Percentiles rank a stretch among this genome's conserved stretches.
These are phyloP conservation scores for Lecanicillium sp. DNA, from an alignment of 2,329 filamentous ascomycete genomes.

Conservation along the genomic window DNA sequence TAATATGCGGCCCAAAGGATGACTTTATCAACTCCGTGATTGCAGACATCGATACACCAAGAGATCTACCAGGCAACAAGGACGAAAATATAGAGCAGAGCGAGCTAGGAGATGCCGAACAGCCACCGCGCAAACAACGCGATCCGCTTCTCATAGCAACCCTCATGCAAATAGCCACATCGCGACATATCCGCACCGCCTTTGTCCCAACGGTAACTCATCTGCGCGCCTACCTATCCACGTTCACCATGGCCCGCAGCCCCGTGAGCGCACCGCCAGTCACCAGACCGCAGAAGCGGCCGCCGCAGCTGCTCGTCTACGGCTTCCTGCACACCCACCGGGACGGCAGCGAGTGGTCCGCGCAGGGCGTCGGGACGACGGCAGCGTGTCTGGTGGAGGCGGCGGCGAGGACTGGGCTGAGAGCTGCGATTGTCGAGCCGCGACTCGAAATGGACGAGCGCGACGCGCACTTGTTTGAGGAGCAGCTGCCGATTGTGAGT, in stretches of 20 bases:
- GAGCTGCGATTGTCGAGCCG: conserved; percentile 41
- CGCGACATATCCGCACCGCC: conserved; percentile 59
- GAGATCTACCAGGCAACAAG: conserved; percentile 11
- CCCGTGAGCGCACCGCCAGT: conserved; percentile 28
- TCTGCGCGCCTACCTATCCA: conserved; percentile 67
- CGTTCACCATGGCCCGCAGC: conserved; percentile 35
- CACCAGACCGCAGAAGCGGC: conserved; percentile 6
- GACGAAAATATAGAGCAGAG: neutral
- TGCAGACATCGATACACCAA: conserved; percentile 29
- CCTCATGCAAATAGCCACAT: conserved; percentile 60
- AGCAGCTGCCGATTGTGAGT: conserved; percentile 55
- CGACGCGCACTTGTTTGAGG: conserved; percentile 23
- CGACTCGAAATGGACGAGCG: too few relatives aligned
- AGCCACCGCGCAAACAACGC: conserved; percentile 7
- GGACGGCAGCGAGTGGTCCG: conserved; percentile 65
- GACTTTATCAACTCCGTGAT: conserved; percentile 57
- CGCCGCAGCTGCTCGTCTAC: conserved; percentile 52
- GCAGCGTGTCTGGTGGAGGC: conserved; percentile 57
- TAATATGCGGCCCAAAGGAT: conserved; percentile 61
- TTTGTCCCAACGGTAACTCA: conserved; percentile 72
- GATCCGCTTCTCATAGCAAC: conserved; percentile 49
- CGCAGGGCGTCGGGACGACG: conserved; percentile 60
- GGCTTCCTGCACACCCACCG: conserved; percentile 59
- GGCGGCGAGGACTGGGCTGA: conserved; percentile 37
- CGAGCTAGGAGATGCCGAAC: neutral